Evolutionary conservation across 495 filamentous ascomycete genomes (phyloP).

Genomic region (Viridothelium virens): DNA sequence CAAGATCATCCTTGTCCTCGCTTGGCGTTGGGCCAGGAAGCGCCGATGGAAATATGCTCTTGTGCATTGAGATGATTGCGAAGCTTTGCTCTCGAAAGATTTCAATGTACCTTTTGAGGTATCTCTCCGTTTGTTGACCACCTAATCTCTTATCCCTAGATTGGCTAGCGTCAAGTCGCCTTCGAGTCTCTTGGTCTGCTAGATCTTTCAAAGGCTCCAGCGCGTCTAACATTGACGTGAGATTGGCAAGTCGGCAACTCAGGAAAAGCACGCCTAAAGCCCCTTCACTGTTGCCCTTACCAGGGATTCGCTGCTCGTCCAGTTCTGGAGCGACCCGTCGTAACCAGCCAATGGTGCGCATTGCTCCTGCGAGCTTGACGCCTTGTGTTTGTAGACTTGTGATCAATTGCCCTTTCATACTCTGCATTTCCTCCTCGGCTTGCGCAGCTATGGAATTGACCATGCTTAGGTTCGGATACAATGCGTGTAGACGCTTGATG

Average conservation of each 20-base stretch:
- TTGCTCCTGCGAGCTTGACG: constrained; percentile 81
- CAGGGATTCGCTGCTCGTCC: constrained; percentile 16
- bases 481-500: constrained; percentile 73
- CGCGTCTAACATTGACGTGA: constrained; percentile 72
- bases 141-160: constrained; percentile 31
- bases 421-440: constrained; percentile 80
- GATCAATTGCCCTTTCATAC: constrained; percentile 82
- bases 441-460: constrained; percentile 64
- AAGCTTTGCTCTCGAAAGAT: constrained; percentile 98
- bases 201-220: constrained; percentile 79
- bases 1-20: constrained; percentile 9
- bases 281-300: constrained; percentile 40
- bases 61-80: constrained; percentile 85
- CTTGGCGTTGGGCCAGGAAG: constrained; percentile 20
- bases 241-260: constrained; percentile 71
- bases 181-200: constrained; percentile 74
- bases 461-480: constrained; percentile 73
- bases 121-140: constrained; percentile 89
- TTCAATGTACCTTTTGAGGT: constrained; percentile 91
- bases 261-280: constrained; percentile 76
- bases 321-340: constrained; percentile 78
- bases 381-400: constrained; percentile 63
- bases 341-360: constrained; percentile 88
- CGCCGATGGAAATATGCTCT: constrained; percentile 67
- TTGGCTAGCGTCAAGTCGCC: constrained; percentile 42